Percentiles rank a stretch among this genome's conserved stretches.
phyloP scores from a whole-genome alignment of 352 stramenopile genomes.

The Phytophthora constricta region DNA sequence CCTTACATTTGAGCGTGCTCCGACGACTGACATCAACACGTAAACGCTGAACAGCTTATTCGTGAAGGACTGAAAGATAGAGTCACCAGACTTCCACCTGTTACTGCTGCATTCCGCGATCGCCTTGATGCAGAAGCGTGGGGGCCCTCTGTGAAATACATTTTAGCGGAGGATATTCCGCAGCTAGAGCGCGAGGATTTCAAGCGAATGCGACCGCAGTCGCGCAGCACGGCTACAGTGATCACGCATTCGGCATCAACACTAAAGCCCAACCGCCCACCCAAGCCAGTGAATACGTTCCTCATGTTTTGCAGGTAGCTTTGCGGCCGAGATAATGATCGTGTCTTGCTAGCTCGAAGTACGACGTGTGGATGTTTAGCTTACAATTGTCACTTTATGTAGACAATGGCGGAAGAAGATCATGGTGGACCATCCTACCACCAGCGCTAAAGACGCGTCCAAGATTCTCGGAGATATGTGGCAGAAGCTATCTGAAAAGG shows the following conservation, averaged over 20 bases:
- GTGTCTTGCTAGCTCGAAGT: too few relatives aligned
- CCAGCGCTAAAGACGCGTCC: constrained; percentile 81
- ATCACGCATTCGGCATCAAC: constrained; percentile 27
- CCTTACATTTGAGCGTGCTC: background rate
- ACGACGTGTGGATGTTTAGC: background rate
- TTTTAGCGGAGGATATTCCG: constrained; percentile 76
- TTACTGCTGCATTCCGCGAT: constrained; percentile 65
- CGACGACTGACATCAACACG: constrained; percentile 3
- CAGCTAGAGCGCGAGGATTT: constrained; percentile 81
- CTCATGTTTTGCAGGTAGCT: constrained; percentile 85
- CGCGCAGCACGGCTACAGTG: constrained; percentile 52
- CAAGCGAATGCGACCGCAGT: constrained; percentile 78
- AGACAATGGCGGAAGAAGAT: constrained; percentile 85
- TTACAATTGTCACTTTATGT: constrained; percentile 2
- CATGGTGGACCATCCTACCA: constrained; percentile 74
- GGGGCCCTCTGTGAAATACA: constrained; percentile 77
- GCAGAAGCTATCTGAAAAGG: constrained; percentile 82
- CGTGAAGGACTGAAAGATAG: constrained; percentile 71
- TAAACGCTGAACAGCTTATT: constrained; percentile 53
- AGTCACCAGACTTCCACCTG: constrained; percentile 63
- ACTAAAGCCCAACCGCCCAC: constrained; percentile 68
- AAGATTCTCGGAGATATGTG: constrained; percentile 88
- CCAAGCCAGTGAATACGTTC: constrained; percentile 87
- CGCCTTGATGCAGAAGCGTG: constrained; percentile 64
- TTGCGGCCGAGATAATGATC: too few relatives aligned